Base-by-base conservation (phyloP, 495 filamentous ascomycete species). In the Talaromyces proteolyticus region DNA sequence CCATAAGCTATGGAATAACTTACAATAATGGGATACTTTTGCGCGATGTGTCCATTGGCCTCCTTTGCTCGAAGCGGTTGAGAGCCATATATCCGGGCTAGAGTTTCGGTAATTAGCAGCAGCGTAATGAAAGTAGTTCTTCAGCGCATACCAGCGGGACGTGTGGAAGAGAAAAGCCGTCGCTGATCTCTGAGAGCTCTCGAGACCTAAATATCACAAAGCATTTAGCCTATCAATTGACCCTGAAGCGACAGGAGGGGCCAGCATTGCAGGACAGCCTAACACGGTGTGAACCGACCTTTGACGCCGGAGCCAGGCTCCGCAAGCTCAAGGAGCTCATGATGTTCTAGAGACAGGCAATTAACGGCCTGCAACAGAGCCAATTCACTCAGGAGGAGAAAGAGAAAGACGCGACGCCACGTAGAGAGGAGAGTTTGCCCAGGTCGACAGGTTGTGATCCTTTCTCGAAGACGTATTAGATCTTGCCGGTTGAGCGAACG, bases 1-100 rank as follows among this genome's bases (percentile, higher is more conserved):
- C 8, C 41, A 26, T 39, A 17, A 34, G 50, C 17, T 43, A 53
- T 72, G 25, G 36, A 41, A 54, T 14, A 23, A 79, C 88, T 66
- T 86, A 94, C 89, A 70, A 97, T 86, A 52, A 97, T 85, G 24
- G 91, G 87, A 69, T 96, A 95, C 67, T 93, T 91, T 64, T 77
- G 80, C 66, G 81, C 85, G 55, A 95, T 76, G 61, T 89, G 86
- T 24, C 87, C 81, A 47, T 85, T 85, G 47, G 90, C 89, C 73
- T 95, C 92, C 74, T 92, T 94, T 29, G 91, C 93, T 60, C 91
- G 87, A 57, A 97, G 74, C 43, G 87, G 88, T 54, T 84, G 78
- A 70, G 81, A 88, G 53, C 86, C 80, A 65, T 92, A 90, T 60
- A 98, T 89, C 62, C 86, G 76, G 53, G 86, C 81, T 86, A 50